Conservation (phyloP, 306 rosid genomes). For the Lagenaria siceraria region DNA sequence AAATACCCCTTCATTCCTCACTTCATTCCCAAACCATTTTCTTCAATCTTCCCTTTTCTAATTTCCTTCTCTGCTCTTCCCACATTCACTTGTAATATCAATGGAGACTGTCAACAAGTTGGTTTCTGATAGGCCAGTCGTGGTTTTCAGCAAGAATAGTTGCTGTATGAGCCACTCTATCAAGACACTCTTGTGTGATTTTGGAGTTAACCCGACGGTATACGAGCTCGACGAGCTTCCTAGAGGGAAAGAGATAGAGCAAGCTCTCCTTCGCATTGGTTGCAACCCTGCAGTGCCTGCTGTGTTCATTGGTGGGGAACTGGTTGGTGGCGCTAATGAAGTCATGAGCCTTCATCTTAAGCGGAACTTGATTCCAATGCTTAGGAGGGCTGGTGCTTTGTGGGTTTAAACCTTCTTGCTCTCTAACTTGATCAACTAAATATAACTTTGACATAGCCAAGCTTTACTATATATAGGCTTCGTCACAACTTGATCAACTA, state of each 20-base stretch:
- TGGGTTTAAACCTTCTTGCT: conserved; percentile 43
- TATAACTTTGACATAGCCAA: neutral
- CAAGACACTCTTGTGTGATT: conserved; percentile 63
- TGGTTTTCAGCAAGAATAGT: conserved; percentile 82
- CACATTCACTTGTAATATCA: no score
- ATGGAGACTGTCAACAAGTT: conserved; percentile 71
- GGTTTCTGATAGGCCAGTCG: conserved; percentile 84
- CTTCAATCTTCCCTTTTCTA: neutral
- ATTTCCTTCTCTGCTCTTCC: neutral
- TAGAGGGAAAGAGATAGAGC: conserved; percentile 78
- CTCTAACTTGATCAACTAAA: neutral
- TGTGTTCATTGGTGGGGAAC: conserved; percentile 70
- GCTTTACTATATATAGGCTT: neutral
- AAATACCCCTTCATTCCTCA: neutral
- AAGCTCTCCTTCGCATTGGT: conserved; percentile 59
- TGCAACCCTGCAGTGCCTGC: conserved; percentile 72
- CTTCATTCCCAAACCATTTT: neutral
- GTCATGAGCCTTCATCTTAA: conserved; percentile 88
- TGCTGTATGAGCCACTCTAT: conserved; percentile 88
- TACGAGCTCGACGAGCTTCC: conserved; percentile 81
- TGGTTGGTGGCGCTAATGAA: conserved; percentile 81
- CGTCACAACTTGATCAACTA: no score
- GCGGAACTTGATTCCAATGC: conserved; percentile 83
- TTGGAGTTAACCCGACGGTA: conserved; percentile 79
- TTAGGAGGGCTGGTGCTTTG: conserved; percentile 67